Evolutionary conservation across 495 filamentous ascomycete species (phyloP), one percentile per base, ranked within the genome.

Genomic region (Choiromyces venosus): DNA sequence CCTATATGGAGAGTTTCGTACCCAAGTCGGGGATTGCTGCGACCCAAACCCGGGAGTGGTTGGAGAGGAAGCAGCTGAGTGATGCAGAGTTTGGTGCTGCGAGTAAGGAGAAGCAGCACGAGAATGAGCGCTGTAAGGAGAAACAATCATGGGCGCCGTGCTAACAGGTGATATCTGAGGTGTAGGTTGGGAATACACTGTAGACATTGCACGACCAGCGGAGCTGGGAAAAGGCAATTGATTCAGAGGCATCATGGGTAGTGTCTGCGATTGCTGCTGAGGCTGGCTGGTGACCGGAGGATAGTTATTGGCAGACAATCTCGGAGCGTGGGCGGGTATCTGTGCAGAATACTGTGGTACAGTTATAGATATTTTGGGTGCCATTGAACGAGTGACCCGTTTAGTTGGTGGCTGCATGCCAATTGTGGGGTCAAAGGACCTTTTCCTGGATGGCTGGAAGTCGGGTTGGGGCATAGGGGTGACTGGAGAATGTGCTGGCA

Each of bases 1-100:
- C 73, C 91, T 91, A 83, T 98, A 99, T 1, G 95, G 95, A 66
- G 96, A 98, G 74, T 87, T 88, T 33, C 91, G 84, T 37, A 83
- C 74, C 66, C 78, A 80, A 25, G 81, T 82, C 16, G 82, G 80
- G 65, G 87, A 84, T 72, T 86, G 86, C 76, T 90, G 88, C 74
- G 88, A 84, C 46, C 71, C 73, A 68, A 81, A 73, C 19, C 76
- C 74, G 3, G 78, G 74, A 7, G 79, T 81, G n/a, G 68, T 81
- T 16, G 75, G 89, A 88, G 73, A 88, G 76, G 65, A 87, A 46
- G 72, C 69, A 65, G 73, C 80, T 69, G 76, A 71, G 86, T 37
- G 88, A 83, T 83, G 89, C 81, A 83, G 87, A 82, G 86, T 86
- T 19, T 87, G 86, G 74, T 87, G 90, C 69, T 84, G 82, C 25